Evolutionary conservation across 2,329 filamentous ascomycete genomes (phyloP).

Genomic region (Pseudocercospora vitis): DNA sequence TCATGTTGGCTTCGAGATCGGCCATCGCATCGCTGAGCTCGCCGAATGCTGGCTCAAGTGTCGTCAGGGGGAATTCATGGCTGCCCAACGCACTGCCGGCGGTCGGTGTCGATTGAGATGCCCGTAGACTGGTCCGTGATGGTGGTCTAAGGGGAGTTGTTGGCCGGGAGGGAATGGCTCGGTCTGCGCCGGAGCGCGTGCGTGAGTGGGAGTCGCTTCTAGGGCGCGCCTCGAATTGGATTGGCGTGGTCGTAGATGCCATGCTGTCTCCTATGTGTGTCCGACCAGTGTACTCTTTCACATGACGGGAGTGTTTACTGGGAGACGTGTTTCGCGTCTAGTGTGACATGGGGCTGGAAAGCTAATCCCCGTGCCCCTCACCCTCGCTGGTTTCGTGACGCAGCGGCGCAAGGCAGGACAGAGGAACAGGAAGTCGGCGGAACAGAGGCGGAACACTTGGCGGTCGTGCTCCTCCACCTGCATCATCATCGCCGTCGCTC

Average conservation of each 20-base stretch:
- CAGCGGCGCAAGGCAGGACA: no score
- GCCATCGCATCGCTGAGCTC: slow-evolving; percentile 93
- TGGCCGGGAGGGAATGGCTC: slow-evolving; percentile 64
- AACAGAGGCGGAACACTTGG: background rate
- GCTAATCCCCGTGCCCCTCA: background rate
- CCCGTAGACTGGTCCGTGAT: slow-evolving; percentile 83
- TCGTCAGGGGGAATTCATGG: slow-evolving; percentile 69
- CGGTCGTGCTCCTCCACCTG: no score
- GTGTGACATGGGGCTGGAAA: background rate
- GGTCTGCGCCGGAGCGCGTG: slow-evolving; percentile 38
- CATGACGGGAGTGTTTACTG: slow-evolving; percentile 1
- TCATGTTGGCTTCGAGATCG: slow-evolving; percentile 94
- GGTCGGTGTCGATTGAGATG: slow-evolving; percentile 58
- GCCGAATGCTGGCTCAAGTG: slow-evolving; percentile 85
- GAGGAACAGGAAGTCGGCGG: slow-evolving; percentile 1
- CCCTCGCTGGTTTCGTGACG: background rate
- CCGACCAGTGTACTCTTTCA: no score
- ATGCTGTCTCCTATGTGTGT: slow-evolving; percentile 11
- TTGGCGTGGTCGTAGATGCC: slow-evolving; percentile 13
- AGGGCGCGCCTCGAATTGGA: slow-evolving; percentile 5
- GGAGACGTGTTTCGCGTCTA: slow-evolving; percentile 2
- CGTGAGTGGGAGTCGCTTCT: slow-evolving; percentile 47
- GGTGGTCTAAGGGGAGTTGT: slow-evolving; percentile 90
- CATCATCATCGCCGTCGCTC: background rate
- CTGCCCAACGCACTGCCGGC: slow-evolving; percentile 42